Percentiles rank a stretch among this genome's conserved stretches.
Conservation (phyloP, 441 rosid species). For the Gossypium trilobum region DNA sequence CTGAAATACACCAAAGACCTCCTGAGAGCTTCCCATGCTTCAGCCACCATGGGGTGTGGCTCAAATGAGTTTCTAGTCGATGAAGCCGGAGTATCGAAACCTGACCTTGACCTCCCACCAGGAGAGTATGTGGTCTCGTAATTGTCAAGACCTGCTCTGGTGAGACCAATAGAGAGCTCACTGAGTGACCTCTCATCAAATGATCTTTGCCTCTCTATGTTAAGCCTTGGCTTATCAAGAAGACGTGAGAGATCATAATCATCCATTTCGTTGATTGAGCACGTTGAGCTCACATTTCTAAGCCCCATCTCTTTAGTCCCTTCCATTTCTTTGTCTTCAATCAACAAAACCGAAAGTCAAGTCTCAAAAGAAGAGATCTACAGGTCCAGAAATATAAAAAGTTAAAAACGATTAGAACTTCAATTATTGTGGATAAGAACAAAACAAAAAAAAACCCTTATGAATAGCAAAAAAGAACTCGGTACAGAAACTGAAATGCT, state of each 20-base stretch:
- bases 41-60: conserved; percentile 88
- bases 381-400: neutral
- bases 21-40: conserved; percentile 80
- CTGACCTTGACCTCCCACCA: conserved; percentile 70
- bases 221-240: conserved; percentile 64
- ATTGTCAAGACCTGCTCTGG: conserved; percentile 39
- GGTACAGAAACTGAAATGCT: conserved; percentile 13
- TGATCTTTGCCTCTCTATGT: conserved; percentile 70
- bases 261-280: conserved; percentile 57
- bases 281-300: conserved; percentile 51
- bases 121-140: conserved; percentile 24
- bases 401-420: neutral
- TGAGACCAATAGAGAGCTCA: conserved; percentile 53
- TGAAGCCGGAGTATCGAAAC: conserved; percentile 61
- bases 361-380: conserved; percentile 15
- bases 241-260: conserved; percentile 63
- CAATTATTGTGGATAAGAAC: neutral
- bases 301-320: conserved; percentile 32
- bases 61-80: conserved; percentile 66
- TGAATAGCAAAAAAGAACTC: conserved; percentile 8
- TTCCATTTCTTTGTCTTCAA: conserved; percentile 35
- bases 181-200: conserved; percentile 75
- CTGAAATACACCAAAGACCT: conserved; percentile 60
- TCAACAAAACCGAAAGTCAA: neutral
- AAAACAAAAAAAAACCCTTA: neutral